phyloP scores from a whole-genome alignment of 208 protist species.

The Crithidia sp. region DNA sequence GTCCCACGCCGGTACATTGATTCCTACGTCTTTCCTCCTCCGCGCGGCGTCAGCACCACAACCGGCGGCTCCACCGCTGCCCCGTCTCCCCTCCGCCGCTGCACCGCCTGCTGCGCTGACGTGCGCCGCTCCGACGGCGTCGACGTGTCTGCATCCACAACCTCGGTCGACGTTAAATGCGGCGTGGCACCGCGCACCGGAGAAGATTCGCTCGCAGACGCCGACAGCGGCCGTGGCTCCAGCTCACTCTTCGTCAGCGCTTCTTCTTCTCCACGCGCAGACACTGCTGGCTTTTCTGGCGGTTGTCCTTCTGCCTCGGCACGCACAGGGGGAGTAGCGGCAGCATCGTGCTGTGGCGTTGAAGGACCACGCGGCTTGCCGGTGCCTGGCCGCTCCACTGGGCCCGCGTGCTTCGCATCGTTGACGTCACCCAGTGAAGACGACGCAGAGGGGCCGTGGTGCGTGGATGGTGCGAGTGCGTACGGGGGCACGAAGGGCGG shows the following conservation, averaged over 20 bases:
- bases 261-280: not conserved
- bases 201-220: not conserved
- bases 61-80: constrained; percentile 5
- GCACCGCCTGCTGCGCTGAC: not conserved
- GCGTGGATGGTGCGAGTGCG: not conserved
- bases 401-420: not conserved
- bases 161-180: constrained; percentile 5
- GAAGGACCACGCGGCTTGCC: constrained; percentile 1
- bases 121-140: not conserved
- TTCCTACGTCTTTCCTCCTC: not conserved
- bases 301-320: not conserved
- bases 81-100: not conserved
- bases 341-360: not conserved
- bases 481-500: not conserved
- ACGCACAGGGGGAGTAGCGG: not conserved
- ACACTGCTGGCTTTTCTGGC: not conserved
- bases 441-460: not conserved
- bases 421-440: not conserved
- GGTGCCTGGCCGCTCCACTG: constrained; percentile 9
- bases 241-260: not conserved
- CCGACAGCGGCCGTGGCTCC: not conserved
- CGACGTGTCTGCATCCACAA: not conserved
- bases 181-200: constrained; percentile 12
- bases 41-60: constrained; percentile 5
- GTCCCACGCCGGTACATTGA: not conserved